Percentiles rank a stretch among this genome's conserved stretches.
These are phyloP conservation scores for Macadamia tetraphylla DNA, from an alignment of 164 flowering plant species.

Conservation along the genomic window DNA sequence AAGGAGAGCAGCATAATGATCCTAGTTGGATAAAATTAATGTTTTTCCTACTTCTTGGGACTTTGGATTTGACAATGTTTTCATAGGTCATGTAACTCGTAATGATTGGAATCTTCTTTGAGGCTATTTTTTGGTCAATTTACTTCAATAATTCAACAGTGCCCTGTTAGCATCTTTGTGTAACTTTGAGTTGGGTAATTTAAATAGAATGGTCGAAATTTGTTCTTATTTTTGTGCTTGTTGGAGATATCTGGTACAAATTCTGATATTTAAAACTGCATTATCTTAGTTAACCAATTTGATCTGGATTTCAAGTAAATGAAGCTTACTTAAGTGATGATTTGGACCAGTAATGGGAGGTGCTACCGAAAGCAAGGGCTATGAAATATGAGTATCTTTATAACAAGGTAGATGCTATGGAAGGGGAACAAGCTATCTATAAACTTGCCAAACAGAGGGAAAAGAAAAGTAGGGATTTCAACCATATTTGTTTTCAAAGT, in stretches of 20 bases:
- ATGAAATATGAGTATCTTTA: too few species aligned
- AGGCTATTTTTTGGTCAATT: neutral
- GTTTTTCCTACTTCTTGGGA: neutral
- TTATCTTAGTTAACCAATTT: neutral
- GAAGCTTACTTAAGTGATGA: slow-evolving; percentile 67
- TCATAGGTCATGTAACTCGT: neutral
- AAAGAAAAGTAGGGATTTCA: too few species aligned
- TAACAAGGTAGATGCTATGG: too few species aligned
- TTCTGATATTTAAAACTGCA: too few species aligned
- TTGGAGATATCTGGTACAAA: neutral
- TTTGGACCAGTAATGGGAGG: slow-evolving; percentile 85
- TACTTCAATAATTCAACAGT: neutral
- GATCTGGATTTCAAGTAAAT: slow-evolving; percentile 49
- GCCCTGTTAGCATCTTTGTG: neutral
- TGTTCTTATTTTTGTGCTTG: neutral
- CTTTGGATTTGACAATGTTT: too few species aligned
- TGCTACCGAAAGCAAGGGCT: slow-evolving; percentile 26
- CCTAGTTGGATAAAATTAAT: neutral
- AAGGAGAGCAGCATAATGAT: neutral
- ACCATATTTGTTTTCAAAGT: too few species aligned
- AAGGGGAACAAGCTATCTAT: too few species aligned
- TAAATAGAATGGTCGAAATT: neutral
- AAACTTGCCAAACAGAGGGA: too few species aligned
- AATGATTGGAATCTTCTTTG: neutral
- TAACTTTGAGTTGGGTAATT: neutral